Conservation (phyloP, 2,329 filamentous ascomycete species). For the Apiospora hydei region DNA sequence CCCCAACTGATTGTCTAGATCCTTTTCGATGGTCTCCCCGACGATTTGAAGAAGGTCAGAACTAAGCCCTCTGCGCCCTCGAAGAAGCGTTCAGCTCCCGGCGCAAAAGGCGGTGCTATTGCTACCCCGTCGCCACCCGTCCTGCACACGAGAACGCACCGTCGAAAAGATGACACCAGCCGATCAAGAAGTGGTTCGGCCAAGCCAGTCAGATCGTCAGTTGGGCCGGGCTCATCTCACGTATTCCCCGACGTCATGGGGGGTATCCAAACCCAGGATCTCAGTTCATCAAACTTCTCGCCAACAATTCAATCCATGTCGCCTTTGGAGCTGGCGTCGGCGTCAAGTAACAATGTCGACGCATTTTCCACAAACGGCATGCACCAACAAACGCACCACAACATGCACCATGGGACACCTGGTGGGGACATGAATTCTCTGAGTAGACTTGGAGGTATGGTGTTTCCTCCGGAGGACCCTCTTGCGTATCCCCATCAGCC, state of each 20-base stretch:
- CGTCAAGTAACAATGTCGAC: slow-evolving; percentile 12
- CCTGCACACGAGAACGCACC: slow-evolving; percentile 33
- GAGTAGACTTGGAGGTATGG: slow-evolving; percentile 60
- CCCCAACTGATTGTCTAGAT: slow-evolving; percentile 54
- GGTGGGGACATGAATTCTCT: slow-evolving; percentile 45
- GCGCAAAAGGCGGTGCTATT: slow-evolving; percentile 44
- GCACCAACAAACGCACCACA: slow-evolving; percentile 17
- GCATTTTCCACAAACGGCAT: slow-evolving; percentile 4
- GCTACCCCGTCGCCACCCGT: slow-evolving; percentile 39
- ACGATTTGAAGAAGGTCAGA: slow-evolving; percentile 65
- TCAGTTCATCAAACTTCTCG: slow-evolving; percentile 25
- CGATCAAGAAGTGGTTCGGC: slow-evolving; percentile 21
- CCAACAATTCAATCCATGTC: slow-evolving; percentile 23
- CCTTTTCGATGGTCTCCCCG: slow-evolving; percentile 85
- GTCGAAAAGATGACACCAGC: slow-evolving; percentile 20
- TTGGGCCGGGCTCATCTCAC: slow-evolving; percentile 19
- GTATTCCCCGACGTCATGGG: slow-evolving; percentile 26
- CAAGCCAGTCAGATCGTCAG: slow-evolving; percentile 18
- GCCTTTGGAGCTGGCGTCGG: slow-evolving; percentile 26
- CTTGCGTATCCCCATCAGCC: slow-evolving; percentile 83
- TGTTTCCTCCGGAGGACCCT: slow-evolving; percentile 81
- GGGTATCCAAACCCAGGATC: slow-evolving; percentile 19
- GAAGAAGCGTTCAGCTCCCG: slow-evolving; percentile 65
- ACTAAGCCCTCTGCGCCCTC: slow-evolving; percentile 47
- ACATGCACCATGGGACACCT: slow-evolving; percentile 33